Percentiles rank a stretch among this genome's conserved stretches.
Conservation (phyloP, 2,329 filamentous ascomycete genomes). For the Alternaria infectoria region DNA sequence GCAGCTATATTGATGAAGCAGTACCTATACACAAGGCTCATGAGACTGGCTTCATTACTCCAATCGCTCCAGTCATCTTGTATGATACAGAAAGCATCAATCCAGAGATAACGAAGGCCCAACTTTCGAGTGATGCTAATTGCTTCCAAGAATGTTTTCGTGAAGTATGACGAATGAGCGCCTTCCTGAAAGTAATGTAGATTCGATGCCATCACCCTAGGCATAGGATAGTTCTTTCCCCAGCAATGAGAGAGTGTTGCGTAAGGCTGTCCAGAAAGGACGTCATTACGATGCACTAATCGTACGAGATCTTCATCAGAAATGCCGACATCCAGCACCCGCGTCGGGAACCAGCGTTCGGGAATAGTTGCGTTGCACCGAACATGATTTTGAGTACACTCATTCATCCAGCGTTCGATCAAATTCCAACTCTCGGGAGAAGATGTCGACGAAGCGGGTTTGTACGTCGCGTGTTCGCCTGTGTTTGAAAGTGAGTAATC, state of each 20-base stretch:
- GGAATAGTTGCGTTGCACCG: neutral
- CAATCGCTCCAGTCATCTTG: neutral
- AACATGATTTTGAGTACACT: neutral
- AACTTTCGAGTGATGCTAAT: neutral
- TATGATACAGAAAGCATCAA: slow-evolving; percentile 2
- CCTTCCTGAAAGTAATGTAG: too few species aligned
- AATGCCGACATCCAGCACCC: neutral
- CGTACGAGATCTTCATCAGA: neutral
- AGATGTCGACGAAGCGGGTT: neutral
- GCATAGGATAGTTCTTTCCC: too few species aligned
- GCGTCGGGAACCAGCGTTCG: neutral
- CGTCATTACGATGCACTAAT: neutral
- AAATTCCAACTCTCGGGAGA: neutral
- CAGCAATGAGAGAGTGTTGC: slow-evolving; percentile 1
- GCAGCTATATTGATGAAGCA: slow-evolving; percentile 5
- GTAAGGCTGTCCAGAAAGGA: neutral
- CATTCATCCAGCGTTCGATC: neutral
- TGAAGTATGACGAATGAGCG: too few species aligned
- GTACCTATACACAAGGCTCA: neutral
- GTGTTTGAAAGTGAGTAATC: neutral
- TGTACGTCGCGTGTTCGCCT: neutral
- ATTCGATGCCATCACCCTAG: too few species aligned
- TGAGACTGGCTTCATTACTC: neutral
- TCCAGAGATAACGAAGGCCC: neutral
- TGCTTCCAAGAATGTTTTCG: neutral